phyloP scores from a whole-genome alignment of 2,329 filamentous ascomycete species.

The Pseudogymnoascus sp. region DNA sequence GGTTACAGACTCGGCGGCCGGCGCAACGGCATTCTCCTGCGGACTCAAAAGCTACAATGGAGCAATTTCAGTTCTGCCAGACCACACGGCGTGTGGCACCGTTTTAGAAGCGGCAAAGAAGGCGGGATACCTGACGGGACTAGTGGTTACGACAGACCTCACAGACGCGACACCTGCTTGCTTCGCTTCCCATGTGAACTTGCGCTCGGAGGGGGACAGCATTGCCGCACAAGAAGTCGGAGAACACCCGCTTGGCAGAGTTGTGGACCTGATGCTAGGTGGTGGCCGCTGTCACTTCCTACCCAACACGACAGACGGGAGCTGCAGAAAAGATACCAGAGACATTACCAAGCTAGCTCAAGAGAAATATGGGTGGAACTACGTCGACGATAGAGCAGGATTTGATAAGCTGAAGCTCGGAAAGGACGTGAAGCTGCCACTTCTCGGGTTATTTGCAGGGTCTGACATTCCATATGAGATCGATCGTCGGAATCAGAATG shows the following conservation, averaged over 20 bases:
- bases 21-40: constrained; percentile 92
- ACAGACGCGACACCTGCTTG: constrained; percentile 95
- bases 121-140: constrained; percentile 82
- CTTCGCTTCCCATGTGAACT: constrained; percentile 82
- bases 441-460: constrained; percentile 77
- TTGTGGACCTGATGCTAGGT: constrained; percentile 87
- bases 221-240: constrained; percentile 92
- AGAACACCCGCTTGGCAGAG: constrained; percentile 74
- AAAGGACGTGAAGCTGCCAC: constrained; percentile 62
- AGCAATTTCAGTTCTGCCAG: constrained; percentile 82
- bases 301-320: constrained; percentile 70
- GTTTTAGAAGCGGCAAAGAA: constrained; percentile 89
- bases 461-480: constrained; percentile 88
- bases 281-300: constrained; percentile 92
- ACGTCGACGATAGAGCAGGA: constrained; percentile 61
- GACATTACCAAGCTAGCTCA: constrained; percentile 68
- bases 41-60: constrained; percentile 93
- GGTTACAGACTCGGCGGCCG: constrained; percentile 93
- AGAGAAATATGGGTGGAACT: constrained; percentile 70
- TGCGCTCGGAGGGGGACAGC: constrained; percentile 73
- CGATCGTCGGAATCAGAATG: constrained; percentile 70
- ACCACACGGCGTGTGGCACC: constrained; percentile 81
- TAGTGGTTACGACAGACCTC: constrained; percentile 90
- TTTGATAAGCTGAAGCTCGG: constrained; percentile 71
- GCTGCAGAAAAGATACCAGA: constrained; percentile 72